Evolutionary conservation across 2,329 filamentous ascomycete genomes (phyloP), one percentile per base, ranked within the genome.

Genomic region (Botrytis elliptica): DNA sequence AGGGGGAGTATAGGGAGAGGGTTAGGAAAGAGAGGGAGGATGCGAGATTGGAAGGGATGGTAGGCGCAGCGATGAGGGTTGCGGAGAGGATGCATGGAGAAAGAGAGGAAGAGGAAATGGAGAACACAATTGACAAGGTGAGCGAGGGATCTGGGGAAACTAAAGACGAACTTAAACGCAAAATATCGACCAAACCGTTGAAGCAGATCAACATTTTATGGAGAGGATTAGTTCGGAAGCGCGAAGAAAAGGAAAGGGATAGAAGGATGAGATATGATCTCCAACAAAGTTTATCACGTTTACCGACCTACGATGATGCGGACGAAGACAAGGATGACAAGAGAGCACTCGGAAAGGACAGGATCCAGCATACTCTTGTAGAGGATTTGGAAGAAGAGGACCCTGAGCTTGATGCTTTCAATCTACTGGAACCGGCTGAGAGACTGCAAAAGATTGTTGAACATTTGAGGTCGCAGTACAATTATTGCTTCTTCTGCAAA

Each of bases 401-500:
- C 78, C 81, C 87, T 8, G 94, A 97, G 81, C 83, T 98, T 73
- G 91, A 95, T 42, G 91, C 89, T 73, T 98, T 97, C 79, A 90
- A 94, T 79, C 88, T 87, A 2, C 84, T 95, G 63, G 88, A 90
- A 36, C 85, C 89, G 2, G 84, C 84, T 1, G 92, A 97, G 78
- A 88, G 89, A 77, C 83, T 98, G 75, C 83, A 85, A 14, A 89
- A 85, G 77, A 82, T 97, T 22, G 87, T 97, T 16, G 81, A 84
- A 29, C 90, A 93, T 82, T 82, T 99, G 71, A 88, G 96, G 55
- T 85, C 89, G 67, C 88, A 88, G 79, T 89, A 94, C 79, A 83
- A 86, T 63, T 99, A 99, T 81, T 99, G 96, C 84, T 97, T 98
- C 81, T 99, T 95, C 93, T 99, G 96, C 83, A 98, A 98, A 82